Base-by-base conservation (phyloP, 768 basidiomycete genomes). In the Lactarius akahatsu region DNA sequence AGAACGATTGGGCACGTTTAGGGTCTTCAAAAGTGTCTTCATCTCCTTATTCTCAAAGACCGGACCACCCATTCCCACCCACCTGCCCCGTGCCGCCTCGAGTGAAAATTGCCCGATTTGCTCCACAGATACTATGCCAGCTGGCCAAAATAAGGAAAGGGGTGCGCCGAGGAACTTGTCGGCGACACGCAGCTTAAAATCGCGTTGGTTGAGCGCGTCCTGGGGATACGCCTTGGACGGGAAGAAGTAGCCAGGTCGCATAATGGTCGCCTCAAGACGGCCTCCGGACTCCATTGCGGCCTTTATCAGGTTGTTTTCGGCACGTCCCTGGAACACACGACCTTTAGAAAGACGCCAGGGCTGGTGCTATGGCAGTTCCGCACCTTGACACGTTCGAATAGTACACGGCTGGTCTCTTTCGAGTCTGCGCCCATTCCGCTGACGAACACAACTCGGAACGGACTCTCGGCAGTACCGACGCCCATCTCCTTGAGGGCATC, bases 361-460 rank as follows among this genome's bases (percentile, higher is more conserved):
- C 23, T 1, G 30, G 8, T 18, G 28, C n/a, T 55, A 9, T 3
- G 2, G 28, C 2, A 30, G 13, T 36, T 47, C 47, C 70, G 54
- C 32, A 74, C 75, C 67, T 76, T 75, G 47, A 76, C 69, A 34
- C 68, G 69, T 2, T 26, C 58, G 54, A 74, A 76, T 30, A 76
- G 38, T 4, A 43, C 20, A 41, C 68, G 40, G 43, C 71, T 69
- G 9, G 66, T 71, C 69, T 75, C 75, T 47, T 32, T 62, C 60
- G 74, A 71, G 62, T 72, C 71, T 7, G 75, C 75, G 8, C 74
- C 73, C 23, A 68, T 60, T 13, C 75, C 75, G 28, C 73, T 75
- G 11, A 76, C 57, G 56, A 70, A 73, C 36, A 76, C 70, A 61
- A 76, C 65, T 23, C 70, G 64, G 68, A 75, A 75, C 20, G 75